Evolutionary conservation across 2,329 filamentous ascomycete species (phyloP), one percentile per base, ranked within the genome.

Genomic region (Drechmeria coniospora): DNA sequence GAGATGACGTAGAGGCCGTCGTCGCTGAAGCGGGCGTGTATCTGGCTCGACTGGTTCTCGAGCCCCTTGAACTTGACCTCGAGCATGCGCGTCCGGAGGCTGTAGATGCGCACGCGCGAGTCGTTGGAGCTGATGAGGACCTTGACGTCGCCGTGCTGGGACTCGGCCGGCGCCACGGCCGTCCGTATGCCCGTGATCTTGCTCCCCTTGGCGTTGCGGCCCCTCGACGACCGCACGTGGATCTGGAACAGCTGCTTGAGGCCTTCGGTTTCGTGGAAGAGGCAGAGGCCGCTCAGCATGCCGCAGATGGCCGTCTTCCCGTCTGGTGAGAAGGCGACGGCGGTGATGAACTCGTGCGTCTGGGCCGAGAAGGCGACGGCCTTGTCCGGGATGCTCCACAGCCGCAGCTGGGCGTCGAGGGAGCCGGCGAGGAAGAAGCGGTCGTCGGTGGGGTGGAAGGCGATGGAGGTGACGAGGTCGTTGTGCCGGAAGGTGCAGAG

Each of bases 361-460:
- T 79, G 71, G 7, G 68, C 76, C 37, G 76, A 77, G 46, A 74
- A 95, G 0, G 86, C 86, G 16, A 95, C 80, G n/a, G 68, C 74
- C 49, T 92, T 94, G 50, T 98, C 90, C 0, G 90, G 86, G 25
- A 98, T 98, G 46, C 84, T 94, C 90, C 90, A 98, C 2, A 98
- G 57, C 11, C 90, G 69, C 27, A 98, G 53, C 39, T 84, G 86
- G 1, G 77, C 79, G 47, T 98, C 90, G 6, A 95, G 63, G 1
- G 83, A 93, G 7, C 90, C 90, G 12, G 90, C 86, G 8, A 98
- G 63, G 51, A 98, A 98, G 58, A 98, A 98, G 0, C 90, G 77
- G 48, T 98, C 90, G 47, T 98, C 90, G 16, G 71, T 76, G 0
- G 90, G 90, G 47, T 98, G 90, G 40, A 98, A 98, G 21, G 82